A percentile compares a stretch with the other conserved stretches of the same genome.
These are phyloP conservation scores for Hypoxylon lienhwacheense DNA, from an alignment of 495 filamentous ascomycete species.

Conservation along the genomic window DNA sequence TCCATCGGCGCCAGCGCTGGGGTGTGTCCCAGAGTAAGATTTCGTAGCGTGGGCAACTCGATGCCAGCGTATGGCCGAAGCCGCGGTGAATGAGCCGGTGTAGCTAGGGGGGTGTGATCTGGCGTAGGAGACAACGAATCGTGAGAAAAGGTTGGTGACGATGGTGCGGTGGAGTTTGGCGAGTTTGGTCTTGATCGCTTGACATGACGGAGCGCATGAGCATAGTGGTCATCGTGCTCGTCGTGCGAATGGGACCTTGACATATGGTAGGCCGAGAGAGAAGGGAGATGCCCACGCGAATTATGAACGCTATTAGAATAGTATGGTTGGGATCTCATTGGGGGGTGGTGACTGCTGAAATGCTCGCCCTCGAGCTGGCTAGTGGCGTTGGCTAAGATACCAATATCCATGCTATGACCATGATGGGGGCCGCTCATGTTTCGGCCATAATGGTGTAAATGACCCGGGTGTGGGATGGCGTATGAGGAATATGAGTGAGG, in stretches of 20 bases:
- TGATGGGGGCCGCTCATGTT: constrained; percentile 48
- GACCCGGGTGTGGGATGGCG: constrained; percentile 61
- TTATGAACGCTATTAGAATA: constrained; percentile 57
- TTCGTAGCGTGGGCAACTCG: constrained; percentile 85
- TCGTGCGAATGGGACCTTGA: constrained; percentile 89
- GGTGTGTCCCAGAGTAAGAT: constrained; percentile 81
- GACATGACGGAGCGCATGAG: constrained; percentile 63
- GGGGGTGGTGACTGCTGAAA: constrained; percentile 42
- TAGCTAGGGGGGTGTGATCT: constrained; percentile 94
- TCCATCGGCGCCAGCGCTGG: constrained; percentile 93
- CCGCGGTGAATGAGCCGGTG: constrained; percentile 92
- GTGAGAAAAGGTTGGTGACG: constrained; percentile 96
- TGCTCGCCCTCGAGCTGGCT: constrained; percentile 82
- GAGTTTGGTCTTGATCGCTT: constrained; percentile 92
- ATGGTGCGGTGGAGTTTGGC: constrained; percentile 91
- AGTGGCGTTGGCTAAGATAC: constrained; percentile 87
- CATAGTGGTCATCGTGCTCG: constrained; percentile 71
- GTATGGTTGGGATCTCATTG: constrained; percentile 55
- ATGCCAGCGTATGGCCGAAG: constrained; percentile 70
- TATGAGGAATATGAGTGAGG: constrained; percentile 86
- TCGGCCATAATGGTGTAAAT: constrained; percentile 67
- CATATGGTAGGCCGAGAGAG: constrained; percentile 88
- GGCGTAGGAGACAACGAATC: constrained; percentile 95
- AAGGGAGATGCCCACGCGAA: constrained; percentile 65
- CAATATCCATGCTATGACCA: constrained; percentile 71